phyloP scores from a whole-genome alignment of 768 basidiomycete genomes.

The Lactifluus rugatus region DNA sequence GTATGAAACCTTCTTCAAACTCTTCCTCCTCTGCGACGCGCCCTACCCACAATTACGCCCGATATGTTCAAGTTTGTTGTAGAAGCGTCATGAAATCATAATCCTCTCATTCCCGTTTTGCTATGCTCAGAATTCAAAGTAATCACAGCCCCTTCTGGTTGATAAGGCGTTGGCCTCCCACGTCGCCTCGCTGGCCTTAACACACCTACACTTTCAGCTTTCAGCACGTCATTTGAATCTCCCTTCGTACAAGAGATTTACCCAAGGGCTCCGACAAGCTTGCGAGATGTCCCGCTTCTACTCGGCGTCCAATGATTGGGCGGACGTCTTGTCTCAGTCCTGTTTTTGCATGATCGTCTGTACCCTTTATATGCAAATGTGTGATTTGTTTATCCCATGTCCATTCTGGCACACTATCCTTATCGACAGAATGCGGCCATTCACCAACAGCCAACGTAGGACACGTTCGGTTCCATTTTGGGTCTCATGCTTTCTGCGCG shows the following conservation, averaged over 20 bases:
- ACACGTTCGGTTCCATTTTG: neutral
- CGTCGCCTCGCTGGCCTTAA: neutral
- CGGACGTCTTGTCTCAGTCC: neutral
- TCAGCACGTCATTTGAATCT: constrained; percentile 4
- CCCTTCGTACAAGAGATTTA: neutral
- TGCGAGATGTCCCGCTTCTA: neutral
- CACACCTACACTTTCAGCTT: neutral
- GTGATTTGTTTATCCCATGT: neutral
- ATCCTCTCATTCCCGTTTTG: neutral
- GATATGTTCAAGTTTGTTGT: neutral
- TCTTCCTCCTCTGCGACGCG: neutral
- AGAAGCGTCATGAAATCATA: neutral
- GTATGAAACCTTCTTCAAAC: neutral
- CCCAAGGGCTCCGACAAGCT: neutral
- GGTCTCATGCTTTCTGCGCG: neutral
- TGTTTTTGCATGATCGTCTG: neutral
- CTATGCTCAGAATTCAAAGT: neutral
- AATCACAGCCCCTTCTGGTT: neutral
- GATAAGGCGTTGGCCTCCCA: neutral
- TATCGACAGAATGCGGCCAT: neutral
- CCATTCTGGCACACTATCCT: neutral
- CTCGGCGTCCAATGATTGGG: constrained; percentile 2
- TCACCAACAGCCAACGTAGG: neutral
- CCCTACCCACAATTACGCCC: neutral
- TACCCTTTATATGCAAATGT: neutral